Conservation (phyloP, 306 rosid genomes). For the Vigna nakashimae region DNA sequence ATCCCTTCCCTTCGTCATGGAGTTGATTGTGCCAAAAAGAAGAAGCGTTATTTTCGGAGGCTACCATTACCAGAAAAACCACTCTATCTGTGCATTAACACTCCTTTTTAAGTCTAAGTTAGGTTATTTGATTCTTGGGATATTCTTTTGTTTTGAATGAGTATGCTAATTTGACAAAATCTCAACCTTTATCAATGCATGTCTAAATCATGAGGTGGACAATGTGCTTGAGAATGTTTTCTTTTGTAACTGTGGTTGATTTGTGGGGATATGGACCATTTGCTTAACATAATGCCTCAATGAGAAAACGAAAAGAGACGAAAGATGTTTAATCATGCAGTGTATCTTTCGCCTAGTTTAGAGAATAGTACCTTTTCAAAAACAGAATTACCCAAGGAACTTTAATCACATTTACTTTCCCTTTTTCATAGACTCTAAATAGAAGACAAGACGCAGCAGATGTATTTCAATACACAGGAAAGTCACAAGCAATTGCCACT, state of each 20-base stretch:
- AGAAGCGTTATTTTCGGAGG: too few species aligned
- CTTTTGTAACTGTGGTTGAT: not conserved
- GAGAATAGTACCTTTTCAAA: not conserved
- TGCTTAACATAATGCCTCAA: not conserved
- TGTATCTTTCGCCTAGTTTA: not conserved
- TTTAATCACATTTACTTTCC: too few species aligned
- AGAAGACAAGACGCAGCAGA: too few species aligned
- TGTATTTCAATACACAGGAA: too few species aligned
- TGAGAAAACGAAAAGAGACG: not conserved
- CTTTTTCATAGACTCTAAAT: too few species aligned
- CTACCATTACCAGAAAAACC: not conserved
- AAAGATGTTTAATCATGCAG: not conserved
- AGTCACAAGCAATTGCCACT: too few species aligned
- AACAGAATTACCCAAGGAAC: too few species aligned
- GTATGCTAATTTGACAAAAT: too few species aligned
- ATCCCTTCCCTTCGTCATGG: not conserved
- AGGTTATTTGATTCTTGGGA: not conserved
- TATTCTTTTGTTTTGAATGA: not conserved
- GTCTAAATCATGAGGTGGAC: not conserved
- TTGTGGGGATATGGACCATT: not conserved
- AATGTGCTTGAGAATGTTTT: not conserved
- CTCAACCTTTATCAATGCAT: not conserved
- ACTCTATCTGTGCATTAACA: not conserved
- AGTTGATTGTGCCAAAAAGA: not conserved
- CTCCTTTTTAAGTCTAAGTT: not conserved